Evolutionary conservation across 768 basidiomycete species (phyloP).

Genomic region (Exsudoporus frostii): DNA sequence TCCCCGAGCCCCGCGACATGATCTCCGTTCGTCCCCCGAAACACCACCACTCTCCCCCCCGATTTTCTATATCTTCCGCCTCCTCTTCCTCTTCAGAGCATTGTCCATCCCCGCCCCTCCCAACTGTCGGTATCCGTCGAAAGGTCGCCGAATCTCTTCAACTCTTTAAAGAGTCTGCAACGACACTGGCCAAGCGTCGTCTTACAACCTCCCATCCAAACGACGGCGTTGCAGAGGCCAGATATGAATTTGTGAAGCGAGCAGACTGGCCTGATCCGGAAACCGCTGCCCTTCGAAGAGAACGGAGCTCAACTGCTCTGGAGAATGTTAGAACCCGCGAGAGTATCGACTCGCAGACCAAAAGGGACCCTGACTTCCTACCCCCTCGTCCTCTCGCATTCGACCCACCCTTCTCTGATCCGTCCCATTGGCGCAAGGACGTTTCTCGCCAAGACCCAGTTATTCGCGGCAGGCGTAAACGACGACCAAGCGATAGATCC

Average conservation of each 20-base stretch:
- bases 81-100: constrained; percentile 18
- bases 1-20: constrained; percentile 28
- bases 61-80: constrained; percentile 26
- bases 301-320: constrained; percentile 60
- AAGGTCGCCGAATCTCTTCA: constrained; percentile 83
- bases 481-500: constrained; percentile 46
- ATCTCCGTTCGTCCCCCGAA: constrained; percentile 11
- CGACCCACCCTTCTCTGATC: constrained; percentile 45
- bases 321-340: constrained; percentile 58
- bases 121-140: constrained; percentile 56
- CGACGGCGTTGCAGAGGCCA: constrained; percentile 59
- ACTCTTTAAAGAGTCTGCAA: constrained; percentile 68
- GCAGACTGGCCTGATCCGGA: constrained; percentile 85
- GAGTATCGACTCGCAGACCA: constrained; percentile 23
- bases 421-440: constrained; percentile 58
- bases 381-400: constrained; percentile 36
- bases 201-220: constrained; percentile 38
- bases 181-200: constrained; percentile 29
- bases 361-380: constrained; percentile 23
- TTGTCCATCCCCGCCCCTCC: constrained; percentile 6
- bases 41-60: constrained; percentile 33
- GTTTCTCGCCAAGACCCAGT: constrained; percentile 38
- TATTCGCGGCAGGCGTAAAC: constrained; percentile 60
- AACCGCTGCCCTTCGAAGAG: constrained; percentile 63
- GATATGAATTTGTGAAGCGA: constrained; percentile 79